phyloP scores from a whole-genome alignment of 2,329 filamentous ascomycete species.

The Scedosporium minutisporum region DNA sequence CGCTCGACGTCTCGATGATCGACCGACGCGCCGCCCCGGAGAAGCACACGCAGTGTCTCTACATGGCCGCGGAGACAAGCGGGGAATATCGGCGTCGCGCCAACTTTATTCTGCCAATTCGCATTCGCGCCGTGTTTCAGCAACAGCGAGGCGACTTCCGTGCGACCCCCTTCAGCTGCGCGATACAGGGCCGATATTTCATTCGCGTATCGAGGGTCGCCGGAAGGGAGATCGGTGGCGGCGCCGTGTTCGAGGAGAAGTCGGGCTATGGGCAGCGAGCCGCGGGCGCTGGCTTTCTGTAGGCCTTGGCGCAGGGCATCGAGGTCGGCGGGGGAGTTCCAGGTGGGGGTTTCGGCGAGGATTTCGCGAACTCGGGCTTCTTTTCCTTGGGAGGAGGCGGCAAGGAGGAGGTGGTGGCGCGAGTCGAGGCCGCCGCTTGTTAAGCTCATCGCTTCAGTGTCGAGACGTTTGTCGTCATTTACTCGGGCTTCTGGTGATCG shows the following conservation, averaged over 20 bases:
- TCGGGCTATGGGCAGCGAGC: background rate
- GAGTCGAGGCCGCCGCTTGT: slow-evolving; percentile 3
- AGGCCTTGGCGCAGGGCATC: slow-evolving; percentile 4
- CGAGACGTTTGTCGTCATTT: background rate
- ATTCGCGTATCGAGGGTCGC: background rate
- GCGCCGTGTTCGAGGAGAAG: slow-evolving; percentile 4
- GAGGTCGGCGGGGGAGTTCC: slow-evolving; percentile 2
- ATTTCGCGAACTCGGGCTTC: slow-evolving; percentile 5
- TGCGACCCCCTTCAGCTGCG: slow-evolving; percentile 12
- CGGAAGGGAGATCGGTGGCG: slow-evolving; percentile 8
- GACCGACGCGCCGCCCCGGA: background rate
- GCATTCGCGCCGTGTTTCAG: background rate
- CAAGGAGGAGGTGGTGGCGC: slow-evolving; percentile 4
- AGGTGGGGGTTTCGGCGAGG: slow-evolving; percentile 2
- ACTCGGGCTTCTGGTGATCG: background rate
- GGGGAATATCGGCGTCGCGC: slow-evolving; percentile 1
- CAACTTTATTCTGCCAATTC: background rate
- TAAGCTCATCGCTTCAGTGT: slow-evolving; percentile 2
- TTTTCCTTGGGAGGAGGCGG: slow-evolving; percentile 4
- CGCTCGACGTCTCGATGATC: background rate
- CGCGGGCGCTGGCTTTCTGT: slow-evolving; percentile 3
- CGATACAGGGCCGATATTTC: slow-evolving; percentile 10
- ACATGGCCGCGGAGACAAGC: background rate
- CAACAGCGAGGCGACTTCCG: slow-evolving; percentile 7
- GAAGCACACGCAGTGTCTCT: slow-evolving; percentile 1